Base-by-base conservation (phyloP, 495 filamentous ascomycete genomes). In the Clohesyomyces aquaticus region DNA sequence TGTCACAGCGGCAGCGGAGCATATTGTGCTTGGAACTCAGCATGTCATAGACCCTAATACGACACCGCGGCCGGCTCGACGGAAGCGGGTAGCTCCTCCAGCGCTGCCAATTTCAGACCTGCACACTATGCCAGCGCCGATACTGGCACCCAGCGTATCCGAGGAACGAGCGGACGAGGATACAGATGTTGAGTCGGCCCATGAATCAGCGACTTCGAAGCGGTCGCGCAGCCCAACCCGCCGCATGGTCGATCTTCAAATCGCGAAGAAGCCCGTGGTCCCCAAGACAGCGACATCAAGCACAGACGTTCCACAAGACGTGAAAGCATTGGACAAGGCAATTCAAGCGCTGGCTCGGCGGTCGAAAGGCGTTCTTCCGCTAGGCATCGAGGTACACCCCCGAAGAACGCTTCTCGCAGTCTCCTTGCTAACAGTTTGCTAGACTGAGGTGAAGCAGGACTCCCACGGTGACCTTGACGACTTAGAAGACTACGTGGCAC, bases 331-430 rank as follows among this genome's bases (percentile, higher is more conserved):
- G 23, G 61, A 62, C 50, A 62, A 35, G 50, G 42, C 23, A 45
- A 50, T 66, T 21, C 57, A 50, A 66, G 42, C 35, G 21, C 50
- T 66, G 42, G 43, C 57, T 56, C 35, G 35, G 28, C 1, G 16
- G 12, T 27, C 65, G 12, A 22, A 42, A 23, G 53, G 59, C 46
- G 59, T 67, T 21, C 58, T 67, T 63, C 65, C 59, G 32, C 58
- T 52, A 48, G 65, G 59, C 32, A 63, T 67, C 32, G 65, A 67
- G 65, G 59, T 67, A 63, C 59, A 54, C 58, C 38, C 48, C 50
- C 58, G 18, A 52, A 42, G 26, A 16, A 53, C 48, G 22, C 58
- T 27, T 52, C 23, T 53, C 35, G 21, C 48, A 23, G n/a, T 28
- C 46, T 53, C 21, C 16, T 19, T 10, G 28, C 47, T 61, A 53